Percentiles rank a stretch among this genome's conserved stretches.
Conservation (phyloP, 1,284 basidiomycete genomes). For the Fomitopsis pinicola region DNA sequence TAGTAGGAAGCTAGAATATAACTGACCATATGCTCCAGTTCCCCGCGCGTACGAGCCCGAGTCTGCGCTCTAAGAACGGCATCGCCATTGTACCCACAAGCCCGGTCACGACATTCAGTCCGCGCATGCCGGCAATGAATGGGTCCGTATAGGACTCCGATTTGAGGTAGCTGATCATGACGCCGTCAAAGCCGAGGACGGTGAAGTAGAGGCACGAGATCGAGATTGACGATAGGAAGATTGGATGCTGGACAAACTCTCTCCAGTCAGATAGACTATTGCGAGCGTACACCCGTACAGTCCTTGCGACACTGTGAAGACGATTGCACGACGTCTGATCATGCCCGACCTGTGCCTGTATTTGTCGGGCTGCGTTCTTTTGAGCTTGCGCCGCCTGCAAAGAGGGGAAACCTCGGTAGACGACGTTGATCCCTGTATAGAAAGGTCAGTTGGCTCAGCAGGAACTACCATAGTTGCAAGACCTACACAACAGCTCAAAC, state of each 20-base stretch:
- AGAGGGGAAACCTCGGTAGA: conserved; percentile 30
- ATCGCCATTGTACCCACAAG: conserved; percentile 41
- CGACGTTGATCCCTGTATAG: conserved; percentile 25
- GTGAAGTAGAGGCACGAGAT: conserved; percentile 47
- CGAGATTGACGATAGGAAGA: conserved; percentile 42
- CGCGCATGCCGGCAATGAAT: conserved; percentile 53
- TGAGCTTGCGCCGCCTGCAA: conserved; percentile 22
- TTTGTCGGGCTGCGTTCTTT: conserved; percentile 4
- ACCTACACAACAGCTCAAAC: conserved; percentile 28
- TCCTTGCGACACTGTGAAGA: not conserved
- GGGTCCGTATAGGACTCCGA: conserved; percentile 41
- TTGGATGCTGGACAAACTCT: conserved; percentile 39
- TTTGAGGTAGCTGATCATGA: conserved; percentile 45
- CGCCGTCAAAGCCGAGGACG: conserved; percentile 43
- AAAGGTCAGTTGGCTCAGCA: not conserved
- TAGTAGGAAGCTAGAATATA: not conserved
- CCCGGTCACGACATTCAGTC: conserved; percentile 39
- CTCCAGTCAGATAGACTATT: conserved; percentile 33
- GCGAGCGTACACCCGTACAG: not conserved
- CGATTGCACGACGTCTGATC: not conserved
- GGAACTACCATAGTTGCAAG: not conserved
- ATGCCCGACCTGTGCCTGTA: not conserved
- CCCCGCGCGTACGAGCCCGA: conserved; percentile 45
- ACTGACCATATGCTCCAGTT: conserved; percentile 44
- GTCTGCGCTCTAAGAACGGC: conserved; percentile 35